Conservation (phyloP, 148 eudicot genomes). For the Vaccinium myrtillus region DNA sequence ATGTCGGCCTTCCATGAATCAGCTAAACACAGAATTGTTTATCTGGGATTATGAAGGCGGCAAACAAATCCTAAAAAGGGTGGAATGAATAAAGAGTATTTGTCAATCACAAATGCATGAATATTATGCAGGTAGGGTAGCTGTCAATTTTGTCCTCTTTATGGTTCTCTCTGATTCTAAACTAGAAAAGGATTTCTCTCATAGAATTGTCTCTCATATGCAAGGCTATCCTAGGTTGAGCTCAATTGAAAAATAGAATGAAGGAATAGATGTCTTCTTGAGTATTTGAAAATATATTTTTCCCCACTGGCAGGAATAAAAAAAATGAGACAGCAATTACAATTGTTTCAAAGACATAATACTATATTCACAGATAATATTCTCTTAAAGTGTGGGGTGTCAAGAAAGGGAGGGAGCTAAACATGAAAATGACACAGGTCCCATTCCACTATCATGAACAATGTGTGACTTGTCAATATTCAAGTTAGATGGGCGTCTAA, state of each 20-base stretch:
- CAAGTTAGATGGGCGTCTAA: neutral
- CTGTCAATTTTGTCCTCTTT: neutral
- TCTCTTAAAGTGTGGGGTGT: neutral
- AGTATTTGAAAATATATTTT: neutral
- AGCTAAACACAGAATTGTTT: slow-evolving; percentile 23
- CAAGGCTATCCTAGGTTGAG: neutral
- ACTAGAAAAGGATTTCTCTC: neutral
- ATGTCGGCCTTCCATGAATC: slow-evolving; percentile 44
- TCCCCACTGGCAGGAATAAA: neutral
- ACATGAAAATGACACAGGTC: neutral
- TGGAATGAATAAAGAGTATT: neutral
- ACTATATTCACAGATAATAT: neutral
- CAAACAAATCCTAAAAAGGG: neutral
- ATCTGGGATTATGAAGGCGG: no score
- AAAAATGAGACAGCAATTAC: neutral
- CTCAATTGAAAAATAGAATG: neutral
- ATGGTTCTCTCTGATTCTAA: neutral
- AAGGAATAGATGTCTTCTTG: neutral
- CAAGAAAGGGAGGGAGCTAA: no score
- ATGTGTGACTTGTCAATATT: neutral
- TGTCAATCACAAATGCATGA: neutral
- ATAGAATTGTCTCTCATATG: neutral
- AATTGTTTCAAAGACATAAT: neutral
- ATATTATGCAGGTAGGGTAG: slow-evolving; percentile 3
- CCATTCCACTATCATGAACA: neutral